Base-by-base conservation (phyloP, 1,139 yeast species). In the Suzukiozyma palmioleophila region DNA sequence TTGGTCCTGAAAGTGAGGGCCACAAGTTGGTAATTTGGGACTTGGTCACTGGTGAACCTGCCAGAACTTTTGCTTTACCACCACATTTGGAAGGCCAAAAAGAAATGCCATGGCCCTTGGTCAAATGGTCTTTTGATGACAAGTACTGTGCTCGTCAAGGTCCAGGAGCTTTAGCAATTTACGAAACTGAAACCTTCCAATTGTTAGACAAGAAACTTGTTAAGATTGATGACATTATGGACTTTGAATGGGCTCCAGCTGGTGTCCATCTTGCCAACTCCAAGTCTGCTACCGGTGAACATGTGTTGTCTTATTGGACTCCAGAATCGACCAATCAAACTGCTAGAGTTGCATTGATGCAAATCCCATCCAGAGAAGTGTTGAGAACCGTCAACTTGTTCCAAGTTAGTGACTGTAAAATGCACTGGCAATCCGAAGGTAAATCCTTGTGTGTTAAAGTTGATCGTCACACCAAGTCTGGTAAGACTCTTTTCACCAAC, bases 11-110 rank as follows among this genome's bases (percentile, higher is more conserved):
- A 58, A 88, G 86, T 59, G 88, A 82, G 53, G 98, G 98, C 48
- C 96, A 92, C 68, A 86, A 88, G 64, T 76, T 94, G 53, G 95
- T 92, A 42, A 80, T 94, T 48, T 94, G 98, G 98, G 94, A 90
- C 54, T 73, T 90, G 54, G 72, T 77, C 44, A 82, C 96, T 31
- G 92, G 94, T 47, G 75, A 86, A 49, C 88, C 94, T 37, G 79
- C 82, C 47, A 81, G 96, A 63, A 86, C 97, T 15, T 92, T 94
- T 76, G 94, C 96, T 32, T 73, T 88, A 55, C 88, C 95, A 44
- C 90, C 94, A 49, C 76, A 79, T 56, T 71, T 82, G 54, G 85
- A 79, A 56, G 76, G 77, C 39, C 79, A 77, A 54, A 75, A 77
- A 59, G 84, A 82, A 58, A 80, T 88, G 81, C 82, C 85, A 49